A percentile compares a stretch with the other conserved stretches of the same genome.
These are phyloP conservation scores for Sherardia arvensis DNA, from an alignment of 257 asterid species.

Conservation along the genomic window DNA sequence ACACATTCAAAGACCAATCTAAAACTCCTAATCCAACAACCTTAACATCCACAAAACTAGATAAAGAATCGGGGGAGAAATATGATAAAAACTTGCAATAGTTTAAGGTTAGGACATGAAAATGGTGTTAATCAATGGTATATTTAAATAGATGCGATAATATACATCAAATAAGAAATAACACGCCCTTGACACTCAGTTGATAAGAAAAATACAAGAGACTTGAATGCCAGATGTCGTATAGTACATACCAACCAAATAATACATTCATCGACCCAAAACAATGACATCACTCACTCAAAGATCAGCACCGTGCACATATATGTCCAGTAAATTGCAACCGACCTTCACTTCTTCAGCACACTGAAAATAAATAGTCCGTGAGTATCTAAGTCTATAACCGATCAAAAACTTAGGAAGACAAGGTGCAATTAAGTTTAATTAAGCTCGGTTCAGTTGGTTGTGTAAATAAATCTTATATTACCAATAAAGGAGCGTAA, in stretches of 20 bases:
- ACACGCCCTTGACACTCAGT: no score
- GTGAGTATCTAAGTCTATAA: not conserved
- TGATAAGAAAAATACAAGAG: not conserved
- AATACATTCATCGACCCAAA: not conserved
- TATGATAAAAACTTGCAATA: no score
- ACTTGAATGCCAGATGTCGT: not conserved
- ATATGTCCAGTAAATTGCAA: conserved; percentile 6
- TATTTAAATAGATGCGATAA: not conserved
- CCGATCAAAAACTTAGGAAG: not conserved
- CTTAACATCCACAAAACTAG: not conserved
- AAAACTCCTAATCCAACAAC: no score
- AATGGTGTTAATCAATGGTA: not conserved
- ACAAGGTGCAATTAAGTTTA: not conserved
- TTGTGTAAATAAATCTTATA: not conserved
- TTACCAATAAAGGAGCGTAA: not conserved
- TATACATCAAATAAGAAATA: not conserved
- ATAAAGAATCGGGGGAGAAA: no score
- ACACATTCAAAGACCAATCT: no score
- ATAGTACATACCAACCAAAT: not conserved
- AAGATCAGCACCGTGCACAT: conserved; percentile 8
- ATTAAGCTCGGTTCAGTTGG: not conserved
- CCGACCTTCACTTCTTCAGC: conserved; percentile 25
- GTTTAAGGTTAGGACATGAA: not conserved
- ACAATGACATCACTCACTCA: conserved; percentile 8
- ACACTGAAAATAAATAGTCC: conserved; percentile 28